These are phyloP conservation scores for Aureobasidium sp. DNA, from an alignment of 2,329 filamentous ascomycete species.

Conservation along the genomic window DNA sequence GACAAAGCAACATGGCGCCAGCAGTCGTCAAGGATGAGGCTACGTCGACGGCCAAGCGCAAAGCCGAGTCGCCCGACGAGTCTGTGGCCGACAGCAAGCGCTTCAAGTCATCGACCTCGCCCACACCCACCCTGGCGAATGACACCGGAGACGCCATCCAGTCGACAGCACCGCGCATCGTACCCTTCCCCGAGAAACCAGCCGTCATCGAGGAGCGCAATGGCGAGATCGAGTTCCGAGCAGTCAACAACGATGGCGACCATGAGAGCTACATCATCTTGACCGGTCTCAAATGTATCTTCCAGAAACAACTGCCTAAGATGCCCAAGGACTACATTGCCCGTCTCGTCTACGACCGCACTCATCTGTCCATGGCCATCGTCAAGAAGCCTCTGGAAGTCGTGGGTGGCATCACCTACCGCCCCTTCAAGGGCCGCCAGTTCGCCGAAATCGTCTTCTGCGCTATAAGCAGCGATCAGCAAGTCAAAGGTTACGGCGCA, in stretches of 20 bases:
- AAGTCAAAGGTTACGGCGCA: constrained; percentile 96
- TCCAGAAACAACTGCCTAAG: constrained; percentile 96
- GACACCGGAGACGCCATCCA: constrained; percentile 24
- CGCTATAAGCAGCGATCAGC: constrained; percentile 93
- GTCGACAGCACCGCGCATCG: constrained; percentile 43
- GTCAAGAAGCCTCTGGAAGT: constrained; percentile 62
- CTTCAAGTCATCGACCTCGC: constrained; percentile 41
- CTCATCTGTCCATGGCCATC: constrained; percentile 92
- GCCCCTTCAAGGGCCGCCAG: constrained; percentile 80
- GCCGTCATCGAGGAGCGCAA: constrained; percentile 89
- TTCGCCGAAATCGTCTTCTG: constrained; percentile 99
- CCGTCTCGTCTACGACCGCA: constrained; percentile 91
- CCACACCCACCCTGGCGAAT: constrained; percentile 23
- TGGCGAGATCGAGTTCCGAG: constrained; percentile 92
- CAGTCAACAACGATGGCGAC: constrained; percentile 92
- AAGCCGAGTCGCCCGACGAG: constrained; percentile 57
- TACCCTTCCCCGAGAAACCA: constrained; percentile 88
- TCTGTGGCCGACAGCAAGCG: constrained; percentile 53
- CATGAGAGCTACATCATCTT: constrained; percentile 87
- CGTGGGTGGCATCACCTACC: constrained; percentile 83
- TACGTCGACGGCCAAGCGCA: constrained; percentile 52
- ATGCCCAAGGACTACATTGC: constrained; percentile 99
- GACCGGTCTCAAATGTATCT: constrained; percentile 93
- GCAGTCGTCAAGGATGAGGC: constrained; percentile 25
- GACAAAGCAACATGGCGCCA: constrained; percentile 5